A percentile compares a stretch with the other conserved stretches of the same genome.
phyloP scores from a whole-genome alignment of 805 yeast species.

The Kodamaea laetipori region DNA sequence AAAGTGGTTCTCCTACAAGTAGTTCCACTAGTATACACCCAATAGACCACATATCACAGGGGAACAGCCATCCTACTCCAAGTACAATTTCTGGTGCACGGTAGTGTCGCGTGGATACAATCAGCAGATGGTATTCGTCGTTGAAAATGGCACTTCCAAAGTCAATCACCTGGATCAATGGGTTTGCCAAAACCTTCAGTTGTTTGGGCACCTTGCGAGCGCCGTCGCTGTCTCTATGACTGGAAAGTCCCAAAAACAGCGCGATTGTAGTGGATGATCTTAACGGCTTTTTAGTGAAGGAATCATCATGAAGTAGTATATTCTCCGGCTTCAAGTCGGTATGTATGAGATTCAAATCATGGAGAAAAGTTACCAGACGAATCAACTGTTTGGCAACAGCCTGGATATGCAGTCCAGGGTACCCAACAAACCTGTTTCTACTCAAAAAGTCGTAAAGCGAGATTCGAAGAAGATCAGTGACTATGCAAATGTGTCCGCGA shows the following conservation, averaged over 20 bases:
- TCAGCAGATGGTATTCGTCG: conserved; percentile 89
- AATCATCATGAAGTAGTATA: conserved; percentile 64
- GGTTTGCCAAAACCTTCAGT: conserved; percentile 63
- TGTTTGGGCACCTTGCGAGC: conserved; percentile 32
- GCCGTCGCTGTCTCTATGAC: conserved; percentile 6
- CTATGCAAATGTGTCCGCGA: conserved; percentile 90
- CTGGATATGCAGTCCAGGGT: conserved; percentile 92
- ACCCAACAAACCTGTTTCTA: conserved; percentile 78
- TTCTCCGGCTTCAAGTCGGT: conserved; percentile 98
- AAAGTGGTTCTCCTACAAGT: conserved; percentile 90
- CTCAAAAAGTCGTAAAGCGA: conserved; percentile 90
- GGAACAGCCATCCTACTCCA: conserved; percentile 95
- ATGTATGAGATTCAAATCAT: conserved; percentile 86
- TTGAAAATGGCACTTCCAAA: conserved; percentile 96
- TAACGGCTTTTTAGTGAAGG: conserved; percentile 41
- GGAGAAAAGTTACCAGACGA: conserved; percentile 83
- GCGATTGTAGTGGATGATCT: conserved; percentile 36
- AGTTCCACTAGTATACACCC: conserved; percentile 93
- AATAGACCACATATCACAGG: conserved; percentile 96
- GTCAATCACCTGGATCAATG: conserved; percentile 87
- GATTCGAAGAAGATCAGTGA: conserved; percentile 82
- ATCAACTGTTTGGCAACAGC: conserved; percentile 84
- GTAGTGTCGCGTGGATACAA: conserved; percentile 94
- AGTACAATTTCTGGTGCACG: conserved; percentile 95
- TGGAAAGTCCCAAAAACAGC: conserved; percentile 30